These are phyloP conservation scores for Digitaria exilis DNA, from an alignment of 202 grass and related monocot species.

Conservation along the genomic window DNA sequence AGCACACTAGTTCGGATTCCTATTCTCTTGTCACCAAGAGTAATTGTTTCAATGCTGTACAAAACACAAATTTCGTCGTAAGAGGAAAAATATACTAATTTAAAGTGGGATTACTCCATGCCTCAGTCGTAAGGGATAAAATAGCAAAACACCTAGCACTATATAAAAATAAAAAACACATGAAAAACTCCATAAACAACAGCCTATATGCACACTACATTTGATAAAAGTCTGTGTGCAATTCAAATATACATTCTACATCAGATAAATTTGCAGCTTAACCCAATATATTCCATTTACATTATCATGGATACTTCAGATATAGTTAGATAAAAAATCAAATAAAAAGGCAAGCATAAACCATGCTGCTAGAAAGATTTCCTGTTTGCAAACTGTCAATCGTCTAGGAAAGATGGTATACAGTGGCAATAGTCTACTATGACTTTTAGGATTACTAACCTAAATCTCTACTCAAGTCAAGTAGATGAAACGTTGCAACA, in stretches of 20 bases:
- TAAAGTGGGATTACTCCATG: no score
- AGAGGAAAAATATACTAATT: constrained; percentile 10
- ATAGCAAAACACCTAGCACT: constrained; percentile 5
- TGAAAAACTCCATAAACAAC: constrained; percentile 1
- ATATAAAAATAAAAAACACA: constrained; percentile 1
- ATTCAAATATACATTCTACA: background rate
- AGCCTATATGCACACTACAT: background rate
- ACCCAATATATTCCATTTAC: background rate
- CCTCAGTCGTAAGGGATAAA: no score
- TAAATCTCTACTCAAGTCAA: background rate
- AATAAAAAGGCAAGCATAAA: background rate
- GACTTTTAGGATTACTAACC: background rate
- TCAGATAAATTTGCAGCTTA: background rate
- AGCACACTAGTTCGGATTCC: constrained; percentile 95
- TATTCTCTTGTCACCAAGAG: constrained; percentile 96
- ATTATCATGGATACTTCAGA: background rate
- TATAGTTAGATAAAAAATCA: background rate
- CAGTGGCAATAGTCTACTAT: background rate
- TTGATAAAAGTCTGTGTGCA: background rate
- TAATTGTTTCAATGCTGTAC: constrained; percentile 92
- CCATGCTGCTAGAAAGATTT: background rate
- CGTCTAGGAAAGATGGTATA: background rate
- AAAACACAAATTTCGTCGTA: constrained; percentile 18
- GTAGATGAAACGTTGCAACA: constrained; percentile 5
- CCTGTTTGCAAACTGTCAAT: background rate